Percentiles rank a stretch among this genome's conserved stretches.
These are phyloP conservation scores for Phyllosticta citribraziliensis DNA, from an alignment of 2,329 filamentous ascomycete species.

Conservation along the genomic window DNA sequence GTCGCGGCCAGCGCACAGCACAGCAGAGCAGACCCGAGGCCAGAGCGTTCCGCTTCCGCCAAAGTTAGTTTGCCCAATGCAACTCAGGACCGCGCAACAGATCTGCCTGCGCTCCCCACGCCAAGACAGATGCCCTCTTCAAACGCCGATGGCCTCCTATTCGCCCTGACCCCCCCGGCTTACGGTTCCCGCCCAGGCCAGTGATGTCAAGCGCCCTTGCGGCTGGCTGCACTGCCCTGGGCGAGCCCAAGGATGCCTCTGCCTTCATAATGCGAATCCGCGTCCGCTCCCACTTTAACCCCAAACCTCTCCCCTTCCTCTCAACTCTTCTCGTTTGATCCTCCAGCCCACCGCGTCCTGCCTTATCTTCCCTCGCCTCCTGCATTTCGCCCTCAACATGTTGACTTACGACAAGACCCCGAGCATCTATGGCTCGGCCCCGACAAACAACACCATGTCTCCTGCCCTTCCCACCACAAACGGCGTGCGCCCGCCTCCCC, in stretches of 20 bases:
- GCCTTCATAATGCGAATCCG: conserved; percentile 1
- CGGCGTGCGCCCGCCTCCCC: conserved; percentile 15
- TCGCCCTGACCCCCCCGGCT: conserved; percentile 1
- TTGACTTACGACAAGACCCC: conserved; percentile 14
- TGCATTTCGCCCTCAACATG: conserved; percentile 3
- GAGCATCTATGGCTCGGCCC: conserved; percentile 8
- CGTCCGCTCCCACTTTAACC: conserved; percentile 4
- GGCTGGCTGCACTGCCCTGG: conserved; percentile 4
- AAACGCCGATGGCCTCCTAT: conserved; percentile 13
- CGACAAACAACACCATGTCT: conserved; percentile 3
- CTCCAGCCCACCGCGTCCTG: background rate
- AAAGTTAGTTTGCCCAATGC: background rate
- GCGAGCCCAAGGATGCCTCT: background rate
- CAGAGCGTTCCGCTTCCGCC: too few relatives aligned
- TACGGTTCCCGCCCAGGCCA: conserved; percentile 1
- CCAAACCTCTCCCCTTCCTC: background rate
- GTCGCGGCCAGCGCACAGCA: background rate
- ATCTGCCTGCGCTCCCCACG: conserved; percentile 23
- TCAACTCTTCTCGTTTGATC: background rate
- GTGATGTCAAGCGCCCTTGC: conserved; percentile 11
- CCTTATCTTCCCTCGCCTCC: background rate
- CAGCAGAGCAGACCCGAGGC: background rate
- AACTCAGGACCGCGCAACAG: conserved; percentile 12
- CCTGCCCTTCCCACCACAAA: conserved; percentile 5
- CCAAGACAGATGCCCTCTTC: conserved; percentile 12